Evolutionary conservation across 2,329 filamentous ascomycete species (phyloP), one percentile per base, ranked within the genome.

Genomic region (Trichoderma sp.): DNA sequence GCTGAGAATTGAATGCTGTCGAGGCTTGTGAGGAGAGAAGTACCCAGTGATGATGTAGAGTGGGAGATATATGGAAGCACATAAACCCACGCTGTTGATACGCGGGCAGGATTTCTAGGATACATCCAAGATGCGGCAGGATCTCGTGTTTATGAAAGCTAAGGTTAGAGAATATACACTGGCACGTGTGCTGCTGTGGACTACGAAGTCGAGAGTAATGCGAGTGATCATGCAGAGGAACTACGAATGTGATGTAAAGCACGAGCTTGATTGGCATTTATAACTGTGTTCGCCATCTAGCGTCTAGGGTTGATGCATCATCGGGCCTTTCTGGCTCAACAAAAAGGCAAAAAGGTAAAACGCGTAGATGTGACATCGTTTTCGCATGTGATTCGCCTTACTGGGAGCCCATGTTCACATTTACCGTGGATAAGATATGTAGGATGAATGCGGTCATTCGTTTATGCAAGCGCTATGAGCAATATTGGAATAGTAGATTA

Each of bases 1-100:
- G 74, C 59, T 72, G 80, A 77, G 75, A 76, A 47, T 17, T 73
- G 63, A 73, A 30, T 9, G 4, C 32, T 17, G 8, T 7, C 4
- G 43, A 34, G 20, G 9, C 9, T 30, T 39, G 23, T 6, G 28
- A 17, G 12, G n/a, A 36, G 55, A 43, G 26, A 50, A 26, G 3
- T 17, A 17, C 12, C 15, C 1, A 15, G 6, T 3, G 13, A 62
- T 39, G 30, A 26, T 62, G 7, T 4, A 53, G 30, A 30, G 28
- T 0, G 23, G 36, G 23, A 23, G 12, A 39, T 23, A 13, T 58
- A 20, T 2, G 26, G 26, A 43, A 39, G 5, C 23, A 43, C 17
- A 43, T 43, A 23, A 11, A 6, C 3, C 17, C n/a, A 20, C 4
- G 65, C 8, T 28, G 32, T 28, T 57, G 53, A 11, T n/a, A 43